phyloP scores from a whole-genome alignment of 1,139 yeast species.

The Spathaspora sp. region DNA sequence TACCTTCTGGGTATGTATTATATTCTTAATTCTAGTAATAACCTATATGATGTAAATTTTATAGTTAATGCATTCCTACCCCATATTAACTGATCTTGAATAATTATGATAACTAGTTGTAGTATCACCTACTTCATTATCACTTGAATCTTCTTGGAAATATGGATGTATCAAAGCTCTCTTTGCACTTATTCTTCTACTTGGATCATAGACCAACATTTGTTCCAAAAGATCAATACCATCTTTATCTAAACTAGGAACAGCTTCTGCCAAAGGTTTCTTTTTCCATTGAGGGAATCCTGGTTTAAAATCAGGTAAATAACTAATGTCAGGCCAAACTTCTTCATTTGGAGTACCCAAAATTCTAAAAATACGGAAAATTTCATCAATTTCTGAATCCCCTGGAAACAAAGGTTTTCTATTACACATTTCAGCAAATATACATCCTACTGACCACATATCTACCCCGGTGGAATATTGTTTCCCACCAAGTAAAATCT shows the following conservation, averaged over 20 bases:
- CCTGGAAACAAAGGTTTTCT: slow-evolving; percentile 96
- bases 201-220: slow-evolving; percentile 88
- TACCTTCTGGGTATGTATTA: neutral
- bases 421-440: slow-evolving; percentile 97
- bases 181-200: slow-evolving; percentile 90
- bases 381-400: slow-evolving; percentile 96
- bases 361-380: slow-evolving; percentile 87
- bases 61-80: slow-evolving; percentile 15
- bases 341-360: slow-evolving; percentile 95
- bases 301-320: slow-evolving; percentile 91
- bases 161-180: slow-evolving; percentile 90
- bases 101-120: slow-evolving; percentile 17
- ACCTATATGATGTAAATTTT: neutral
- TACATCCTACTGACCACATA: slow-evolving; percentile 98
- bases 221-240: slow-evolving; percentile 83
- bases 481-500: slow-evolving; percentile 90
- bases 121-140: slow-evolving; percentile 9
- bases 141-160: slow-evolving; percentile 57
- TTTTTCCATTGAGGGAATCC: slow-evolving; percentile 95
- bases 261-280: slow-evolving; percentile 66
- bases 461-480: slow-evolving; percentile 98
- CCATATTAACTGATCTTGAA: slow-evolving; percentile 43
- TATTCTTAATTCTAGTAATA: neutral
- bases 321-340: slow-evolving; percentile 94
- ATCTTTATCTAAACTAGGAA: slow-evolving; percentile 77